Base-by-base conservation (phyloP, 2,329 filamentous ascomycete species). In the Aspergillus terreus region DNA sequence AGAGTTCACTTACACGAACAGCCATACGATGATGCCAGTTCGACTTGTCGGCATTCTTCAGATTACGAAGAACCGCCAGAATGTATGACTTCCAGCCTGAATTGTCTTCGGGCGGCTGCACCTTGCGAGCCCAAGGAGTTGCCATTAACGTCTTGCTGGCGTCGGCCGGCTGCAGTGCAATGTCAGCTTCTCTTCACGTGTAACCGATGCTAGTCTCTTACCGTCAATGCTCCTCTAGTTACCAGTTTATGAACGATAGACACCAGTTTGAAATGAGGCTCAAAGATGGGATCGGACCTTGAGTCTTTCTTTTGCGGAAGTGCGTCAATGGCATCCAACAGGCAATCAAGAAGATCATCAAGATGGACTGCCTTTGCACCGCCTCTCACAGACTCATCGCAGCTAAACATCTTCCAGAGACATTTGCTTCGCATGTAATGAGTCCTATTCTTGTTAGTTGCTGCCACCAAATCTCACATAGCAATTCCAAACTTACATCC, bases 11-110 rank as follows among this genome's bases (percentile, higher is more conserved):
- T 62, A 89, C 85, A 21, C 91, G 84, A 64, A 87, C 85, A 48
- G 90, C 89, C 73, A 96, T 91, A 17, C 92, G 87, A 68, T 96
- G 92, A 65, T 96, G 92, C 92, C 92, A 96, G 62, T 94, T 92
- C 0, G 89, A 88, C 75, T 95, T 95, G 71, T 96, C 92, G 54
- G 90, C 90, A 33, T 73, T 73, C 49, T 82, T 79, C 48, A 87
- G 69, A 30, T 76, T 76, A 60, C 80, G 82, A 45, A 86, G 68
- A 0, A 85, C 68, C 6, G 71, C 83, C 12, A 86, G 69, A 41
- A 87, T 81, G 60, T 89, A 88, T 1, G 74, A 63, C 44, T 83
- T 80, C 74, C 81, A 85, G 7, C 78, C 71, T 55, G 79, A 71
- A 67, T 76, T 46, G 66, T 78, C 64, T 68, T 79, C 61, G 62